These are phyloP conservation scores for Haematococcus lacustris DNA, from an alignment of 139 green algal species.

Conservation along the genomic window DNA sequence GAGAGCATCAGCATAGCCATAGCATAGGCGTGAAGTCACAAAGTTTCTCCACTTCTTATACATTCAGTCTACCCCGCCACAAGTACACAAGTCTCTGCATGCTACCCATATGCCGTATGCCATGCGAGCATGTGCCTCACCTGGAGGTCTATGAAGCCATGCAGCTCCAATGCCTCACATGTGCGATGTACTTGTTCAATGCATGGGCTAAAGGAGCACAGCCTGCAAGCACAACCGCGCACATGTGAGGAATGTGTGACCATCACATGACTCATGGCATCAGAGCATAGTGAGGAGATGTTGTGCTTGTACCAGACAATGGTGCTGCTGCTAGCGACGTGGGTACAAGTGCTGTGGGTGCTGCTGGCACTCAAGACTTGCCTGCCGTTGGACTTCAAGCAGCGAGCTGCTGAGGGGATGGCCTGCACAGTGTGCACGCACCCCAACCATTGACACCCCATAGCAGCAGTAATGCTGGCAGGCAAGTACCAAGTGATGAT, in stretches of 20 bases:
- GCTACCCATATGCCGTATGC: background rate
- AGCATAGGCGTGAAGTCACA: background rate
- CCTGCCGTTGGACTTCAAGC: constrained; percentile 25
- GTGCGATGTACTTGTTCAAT: constrained; percentile 96
- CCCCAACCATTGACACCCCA: no score
- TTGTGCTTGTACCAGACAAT: constrained; percentile 1
- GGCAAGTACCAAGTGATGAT: background rate
- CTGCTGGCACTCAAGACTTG: background rate
- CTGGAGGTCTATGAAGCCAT: constrained; percentile 62
- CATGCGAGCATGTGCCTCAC: background rate
- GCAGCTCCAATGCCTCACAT: constrained; percentile 44
- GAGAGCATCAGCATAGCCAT: background rate
- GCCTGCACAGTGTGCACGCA: no score
- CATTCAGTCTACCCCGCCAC: background rate
- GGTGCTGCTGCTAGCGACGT: background rate
- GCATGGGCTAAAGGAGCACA: constrained; percentile 93
- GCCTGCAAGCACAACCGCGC: constrained; percentile 26
- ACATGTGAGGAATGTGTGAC: background rate
- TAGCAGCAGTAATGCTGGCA: background rate
- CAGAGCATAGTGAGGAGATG: background rate
- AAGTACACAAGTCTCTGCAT: background rate
- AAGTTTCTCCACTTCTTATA: background rate
- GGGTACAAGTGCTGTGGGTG: background rate
- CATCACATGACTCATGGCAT: background rate
- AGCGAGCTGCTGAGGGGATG: background rate